Evolutionary conservation across 2,329 filamentous ascomycete genomes (phyloP), one percentile per base, ranked within the genome.

Genomic region (Trichoderma koningiopsis): DNA sequence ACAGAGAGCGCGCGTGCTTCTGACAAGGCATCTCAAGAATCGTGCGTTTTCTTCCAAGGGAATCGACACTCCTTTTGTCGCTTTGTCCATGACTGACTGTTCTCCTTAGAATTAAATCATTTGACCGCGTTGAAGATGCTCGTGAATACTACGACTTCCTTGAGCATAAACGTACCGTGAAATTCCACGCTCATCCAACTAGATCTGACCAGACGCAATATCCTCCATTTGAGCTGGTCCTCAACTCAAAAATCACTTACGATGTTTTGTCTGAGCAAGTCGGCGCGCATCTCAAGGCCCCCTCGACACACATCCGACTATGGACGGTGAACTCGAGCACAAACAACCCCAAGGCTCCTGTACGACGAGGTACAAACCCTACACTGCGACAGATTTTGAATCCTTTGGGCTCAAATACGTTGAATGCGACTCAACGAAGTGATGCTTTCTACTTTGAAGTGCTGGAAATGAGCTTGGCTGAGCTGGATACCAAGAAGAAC

Each of bases 71-170:
- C 24, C 27, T 13, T 3, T 35, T 33, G 2, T 19, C 16, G 10
- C 5, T 22, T 53, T 4, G 19, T 29, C 8, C n/a, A 53, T 61
- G 27, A 29, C 69, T 70, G 22, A 68, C 47, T 10, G 47, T n/a
- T n/a, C 29, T 35, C 6, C 24, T 27, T 53, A 74, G 74, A 49
- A 63, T 62, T 71, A 77, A 71, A 47, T 68, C 71, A 19, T 81
- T 81, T 70, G 88, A 90, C 72, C 83, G 81, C 22, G 87, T 87
- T 69, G 85, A 89, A 16, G 93, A 97, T 76, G 93, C 93, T 1
- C 89, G 90, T 70, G 88, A 92, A 61, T 98, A 94, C 80, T 99
- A 99, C 79, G 96, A 99, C 76, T 97, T 96, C 78, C 86, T 99
- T 3, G 84, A 95, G 72, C 93, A 97, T 80, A 92, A 92, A 79